These are phyloP conservation scores for Cryptosporidium sp. DNA, from an alignment of 169 alveolate species.

Conservation along the genomic window DNA sequence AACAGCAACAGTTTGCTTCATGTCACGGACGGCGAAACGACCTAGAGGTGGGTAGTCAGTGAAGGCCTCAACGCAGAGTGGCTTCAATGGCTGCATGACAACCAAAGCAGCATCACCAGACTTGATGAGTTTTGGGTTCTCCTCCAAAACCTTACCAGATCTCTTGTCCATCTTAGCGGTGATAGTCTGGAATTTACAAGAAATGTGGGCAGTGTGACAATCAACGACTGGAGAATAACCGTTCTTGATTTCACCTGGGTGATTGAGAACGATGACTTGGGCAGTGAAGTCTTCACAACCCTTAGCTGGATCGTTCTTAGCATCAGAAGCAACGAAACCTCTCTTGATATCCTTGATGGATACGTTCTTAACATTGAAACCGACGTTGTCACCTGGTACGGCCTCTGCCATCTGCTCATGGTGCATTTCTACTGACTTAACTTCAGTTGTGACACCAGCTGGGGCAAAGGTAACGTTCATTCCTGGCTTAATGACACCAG, in stretches of 20 bases:
- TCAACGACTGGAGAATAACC: conserved; percentile 98
- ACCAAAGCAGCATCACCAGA: conserved; percentile 97
- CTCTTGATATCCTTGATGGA: conserved; percentile 95
- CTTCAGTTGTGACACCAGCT: conserved; percentile 94
- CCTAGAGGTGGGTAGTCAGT: conserved; percentile 98
- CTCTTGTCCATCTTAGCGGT: conserved; percentile 95
- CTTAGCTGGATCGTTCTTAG: conserved; percentile 98
- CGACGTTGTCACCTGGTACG: conserved; percentile 98
- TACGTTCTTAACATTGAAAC: conserved; percentile 96
- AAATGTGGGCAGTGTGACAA: conserved; percentile 98
- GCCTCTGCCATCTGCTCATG: conserved; percentile 96
- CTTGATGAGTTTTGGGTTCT: conserved; percentile 94
- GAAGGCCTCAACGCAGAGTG: conserved; percentile 96
- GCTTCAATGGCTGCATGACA: conserved; percentile 94
- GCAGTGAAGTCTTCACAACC: conserved; percentile 94
- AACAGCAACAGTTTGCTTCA: conserved; percentile 99
- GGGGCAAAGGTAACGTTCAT: conserved; percentile 95
- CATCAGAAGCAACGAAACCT: conserved; percentile 96
- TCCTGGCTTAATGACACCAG: conserved; percentile 95
- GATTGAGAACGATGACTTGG: conserved; percentile 95
- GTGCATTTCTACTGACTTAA: conserved; percentile 98
- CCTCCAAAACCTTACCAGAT: conserved; percentile 95
- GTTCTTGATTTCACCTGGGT: conserved; percentile 97
- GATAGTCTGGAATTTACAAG: conserved; percentile 95
- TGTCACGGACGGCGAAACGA: conserved; percentile 98